These are phyloP conservation scores for Candida krabiensis DNA, from an alignment of 805 yeast genomes.

Conservation along the genomic window DNA sequence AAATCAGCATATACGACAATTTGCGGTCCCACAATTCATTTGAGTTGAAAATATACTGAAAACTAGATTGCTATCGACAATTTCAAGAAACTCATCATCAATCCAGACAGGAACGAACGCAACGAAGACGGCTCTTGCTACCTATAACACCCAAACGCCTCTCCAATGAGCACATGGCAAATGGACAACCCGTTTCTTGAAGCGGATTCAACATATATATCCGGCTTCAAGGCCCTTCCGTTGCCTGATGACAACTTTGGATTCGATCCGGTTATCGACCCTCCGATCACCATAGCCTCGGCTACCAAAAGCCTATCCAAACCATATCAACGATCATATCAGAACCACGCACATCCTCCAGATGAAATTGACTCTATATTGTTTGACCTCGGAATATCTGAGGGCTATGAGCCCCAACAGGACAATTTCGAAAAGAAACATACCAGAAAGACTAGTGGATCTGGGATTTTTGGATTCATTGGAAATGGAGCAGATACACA, in stretches of 20 bases:
- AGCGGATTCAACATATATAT: conserved; percentile 34
- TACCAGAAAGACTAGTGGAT: conserved; percentile 67
- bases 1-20: too few species aligned
- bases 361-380: conserved; percentile 32
- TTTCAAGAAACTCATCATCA: too few species aligned
- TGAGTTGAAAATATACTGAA: too few species aligned
- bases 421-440: conserved; percentile 36
- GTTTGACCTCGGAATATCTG: conserved; percentile 32
- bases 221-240: conserved; percentile 39
- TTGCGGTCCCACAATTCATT: too few species aligned
- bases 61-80: too few species aligned
- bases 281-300: conserved; percentile 23
- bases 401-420: conserved; percentile 28
- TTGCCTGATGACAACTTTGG: conserved; percentile 57
- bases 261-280: conserved; percentile 24
- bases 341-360: conserved; percentile 10
- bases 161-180: conserved; percentile 17
- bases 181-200: conserved; percentile 28
- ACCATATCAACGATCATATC: conserved; percentile 1
- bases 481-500: conserved; percentile 56
- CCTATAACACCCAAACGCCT: too few species aligned
- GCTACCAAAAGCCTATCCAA: conserved; percentile 6
- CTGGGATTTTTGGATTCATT: conserved; percentile 75
- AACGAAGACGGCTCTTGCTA: too few species aligned
- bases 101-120: too few species aligned